Evolutionary conservation across 2,329 filamentous ascomycete genomes (phyloP), one percentile per base, ranked within the genome.

Genomic region (Chaetomium globosum): DNA sequence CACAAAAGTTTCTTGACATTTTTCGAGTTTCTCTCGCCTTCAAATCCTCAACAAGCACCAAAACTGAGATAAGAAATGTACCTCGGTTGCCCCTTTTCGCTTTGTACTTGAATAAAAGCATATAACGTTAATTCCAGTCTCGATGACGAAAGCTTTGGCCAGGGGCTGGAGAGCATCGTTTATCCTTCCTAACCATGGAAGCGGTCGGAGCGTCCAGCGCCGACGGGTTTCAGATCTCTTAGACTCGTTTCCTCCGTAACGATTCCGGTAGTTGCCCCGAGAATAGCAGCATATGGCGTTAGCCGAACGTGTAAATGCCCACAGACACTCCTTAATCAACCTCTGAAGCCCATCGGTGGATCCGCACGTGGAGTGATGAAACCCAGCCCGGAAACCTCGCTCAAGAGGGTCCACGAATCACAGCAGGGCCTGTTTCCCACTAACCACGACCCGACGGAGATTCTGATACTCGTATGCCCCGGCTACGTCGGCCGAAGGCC

Each of bases 361-460:
- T 16, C 56, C 10, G 56, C 26, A 49, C 56, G 56, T 59, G 56
- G 56, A 46, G 13, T 19, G 54, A 33, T 39, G 54, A 31, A 59
- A 48, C 55, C 10, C 12, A n/a, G 13, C 43, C 9, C 43, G 36
- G 16, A 43, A 26, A 16, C 13, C 46, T 16, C 9, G 26, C 51
- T 30, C 28, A 23, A 2, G 39, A 43, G 16, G 39, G 28, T 59
- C 56, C 56, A 59, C 56, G 56, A 59, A 59, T 59, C 58, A 53
- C 21, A 28, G 21, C 23, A n/a, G 51, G 21, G 48, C 10, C 16
- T 52, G 58, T 53, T 39, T 28, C 28, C 26, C 43, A 6, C 8
- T 21, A 33, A 4, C 9, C 9, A 26, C 23, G 19, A 39, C 36
- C 55, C 26, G 7, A 3, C 31, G 58, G 48, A 52, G 48, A 28